Base-by-base conservation (phyloP, 2,329 filamentous ascomycete genomes). In the Diaporthe sp. region DNA sequence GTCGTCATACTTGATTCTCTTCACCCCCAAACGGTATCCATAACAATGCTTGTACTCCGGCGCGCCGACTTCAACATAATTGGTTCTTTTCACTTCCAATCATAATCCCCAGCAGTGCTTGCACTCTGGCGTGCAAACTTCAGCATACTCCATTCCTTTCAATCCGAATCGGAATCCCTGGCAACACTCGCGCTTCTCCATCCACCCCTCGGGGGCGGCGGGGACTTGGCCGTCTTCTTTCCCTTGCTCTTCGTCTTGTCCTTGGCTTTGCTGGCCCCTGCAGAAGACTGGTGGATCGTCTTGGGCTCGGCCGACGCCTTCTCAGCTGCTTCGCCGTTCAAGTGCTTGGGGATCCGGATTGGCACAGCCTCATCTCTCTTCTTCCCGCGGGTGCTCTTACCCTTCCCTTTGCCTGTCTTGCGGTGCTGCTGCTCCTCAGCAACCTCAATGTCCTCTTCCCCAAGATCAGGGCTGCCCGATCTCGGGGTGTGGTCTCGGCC, bases 121-220 rank as follows among this genome's bases (percentile, higher is more conserved):
- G 17, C 55, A 22, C 31, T 37, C 15, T 6, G 31, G 51, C 12
- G 22, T 19, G n/a, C 13, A 57, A 13, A 37, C 55, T 12, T 34
- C 17, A 58, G 1, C 17, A 34, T 34, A 31, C 9, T 25, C 13
- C 4, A 13, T 34, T n/a, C 4, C n/a, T n/a, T 15, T 75, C 62
- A 75, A 4, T 71, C 74, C 22, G 71, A 71, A 7, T 74, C 74
- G 9, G 74, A 76, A 58, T 76, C 74, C 34, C 68, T 3, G 46
- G 65, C 74, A 44, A 74, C 67, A 28, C 71, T 74, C 1, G 58
- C 67, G 7, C 71, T 74, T 46, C 72, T n/a, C 57, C 19, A 15
- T 12, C 57, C 57, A 59, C 57, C 19, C 19, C 3, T 28, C 9
- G 57, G 57, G 9, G 57, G 34, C 34, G 57, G 9, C 4, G 34